A percentile compares a stretch with the other conserved stretches of the same genome.
Conservation (phyloP, 2,329 filamentous ascomycete genomes). For the Diaporthe vaccinii region DNA sequence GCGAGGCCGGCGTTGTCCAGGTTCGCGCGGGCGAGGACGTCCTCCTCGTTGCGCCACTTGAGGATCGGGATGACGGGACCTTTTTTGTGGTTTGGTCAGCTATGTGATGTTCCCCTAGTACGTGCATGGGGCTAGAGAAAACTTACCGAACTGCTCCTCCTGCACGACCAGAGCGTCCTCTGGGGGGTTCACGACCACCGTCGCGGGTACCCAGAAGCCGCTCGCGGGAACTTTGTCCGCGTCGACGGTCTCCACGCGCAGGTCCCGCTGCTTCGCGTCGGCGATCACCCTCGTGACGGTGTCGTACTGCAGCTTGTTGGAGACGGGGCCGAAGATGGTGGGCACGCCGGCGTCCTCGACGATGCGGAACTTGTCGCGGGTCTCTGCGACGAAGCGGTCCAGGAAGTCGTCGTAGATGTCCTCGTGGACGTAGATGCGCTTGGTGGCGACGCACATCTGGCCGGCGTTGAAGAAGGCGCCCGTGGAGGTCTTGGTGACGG, state of each 20-base stretch:
- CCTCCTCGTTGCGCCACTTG: conserved; percentile 71
- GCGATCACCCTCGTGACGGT: conserved; percentile 68
- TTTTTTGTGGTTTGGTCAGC: conserved; percentile 41
- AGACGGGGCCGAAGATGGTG: conserved; percentile 69
- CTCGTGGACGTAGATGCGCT: conserved; percentile 73
- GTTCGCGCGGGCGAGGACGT: conserved; percentile 70
- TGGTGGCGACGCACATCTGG: conserved; percentile 69
- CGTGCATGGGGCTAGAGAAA: neutral
- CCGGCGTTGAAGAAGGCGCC: conserved; percentile 66
- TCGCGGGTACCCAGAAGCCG: conserved; percentile 71
- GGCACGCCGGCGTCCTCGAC: conserved; percentile 48
- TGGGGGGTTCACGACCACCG: conserved; percentile 70
- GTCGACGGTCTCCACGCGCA: conserved; percentile 65
- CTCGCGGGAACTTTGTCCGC: conserved; percentile 52
- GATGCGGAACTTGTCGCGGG: conserved; percentile 58
- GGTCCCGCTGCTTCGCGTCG: conserved; percentile 66
- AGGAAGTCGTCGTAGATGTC: conserved; percentile 70
- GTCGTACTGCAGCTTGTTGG: conserved; percentile 76
- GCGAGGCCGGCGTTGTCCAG: conserved; percentile 66
- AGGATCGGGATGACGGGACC: conserved; percentile 74
- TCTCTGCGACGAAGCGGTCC: conserved; percentile 55
- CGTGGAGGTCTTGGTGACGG: conserved; percentile 59
- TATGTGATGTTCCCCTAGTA: neutral
- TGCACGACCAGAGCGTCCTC: conserved; percentile 67
- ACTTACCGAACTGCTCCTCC: conserved; percentile 72